Evolutionary conservation across 2,329 filamentous ascomycete species (phyloP), one percentile per base, ranked within the genome.

Genomic region (Ascochyta rabiei): DNA sequence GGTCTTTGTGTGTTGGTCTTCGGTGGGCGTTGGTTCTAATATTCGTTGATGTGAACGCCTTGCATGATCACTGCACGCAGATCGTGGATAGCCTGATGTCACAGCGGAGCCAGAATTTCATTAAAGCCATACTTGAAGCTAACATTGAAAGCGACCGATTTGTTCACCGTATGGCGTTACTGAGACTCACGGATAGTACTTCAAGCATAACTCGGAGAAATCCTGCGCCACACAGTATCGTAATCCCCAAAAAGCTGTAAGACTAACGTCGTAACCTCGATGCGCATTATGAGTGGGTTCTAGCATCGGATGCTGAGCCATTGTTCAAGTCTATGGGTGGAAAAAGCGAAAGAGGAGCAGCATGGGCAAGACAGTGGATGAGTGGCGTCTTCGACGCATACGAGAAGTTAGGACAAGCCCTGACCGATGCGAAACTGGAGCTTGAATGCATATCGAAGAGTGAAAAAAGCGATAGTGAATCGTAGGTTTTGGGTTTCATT

Each of bases 241-340:
- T 3, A 5, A 6, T 24, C 6, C 5, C 38, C 9, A n/a, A 42
- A 19, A 13, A 10, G 1, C 8, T 51, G 33, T 12, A 43, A 16
- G 21, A 8, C 8, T 15, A 28, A 13, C 38, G 42, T 16, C 39
- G 48, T 9, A 28, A 46, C n/a, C 38, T 56, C 13, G 28, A 56
- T 33, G 24, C 31, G 19, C 37, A 56, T 23, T 51, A 56, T 30
- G 31, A 42, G 6, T 56, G 53, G 42, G 43, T 43, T n/a, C 12
- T 56, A 12, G 48, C 47, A 1, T 43, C 48, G 3, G 42, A 51
- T 23, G 13, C 42, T 28, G 38, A 4, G 4, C 47, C 43, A 5
- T 31, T 51, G 16, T 46, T 31, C 18, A 23, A 16, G 12, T 42
- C 48, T 6, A 48, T 56, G 43, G 42, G 48, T 4, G 38, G 37